These are phyloP conservation scores for Penicillium canariense DNA, from an alignment of 495 filamentous ascomycete species.

Conservation along the genomic window DNA sequence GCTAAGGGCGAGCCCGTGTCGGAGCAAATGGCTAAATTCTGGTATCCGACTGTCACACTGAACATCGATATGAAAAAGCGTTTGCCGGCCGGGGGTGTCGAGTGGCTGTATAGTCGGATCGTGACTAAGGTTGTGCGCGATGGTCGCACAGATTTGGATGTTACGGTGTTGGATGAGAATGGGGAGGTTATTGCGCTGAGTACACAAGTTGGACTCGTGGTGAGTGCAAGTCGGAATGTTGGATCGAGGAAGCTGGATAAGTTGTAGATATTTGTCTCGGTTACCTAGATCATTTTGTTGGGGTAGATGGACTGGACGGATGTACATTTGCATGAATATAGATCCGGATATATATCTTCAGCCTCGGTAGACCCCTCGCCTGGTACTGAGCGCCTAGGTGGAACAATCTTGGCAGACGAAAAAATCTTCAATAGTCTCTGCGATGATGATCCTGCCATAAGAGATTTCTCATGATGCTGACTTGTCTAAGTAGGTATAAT, in stretches of 20 bases:
- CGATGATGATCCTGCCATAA: no score
- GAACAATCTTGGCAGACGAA: no score
- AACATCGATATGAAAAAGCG: conserved; percentile 65
- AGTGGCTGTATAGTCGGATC: conserved; percentile 64
- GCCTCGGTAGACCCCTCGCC: no score
- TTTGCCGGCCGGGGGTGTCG: conserved; percentile 55
- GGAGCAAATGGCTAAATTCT: conserved; percentile 43
- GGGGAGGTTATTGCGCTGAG: conserved; percentile 60
- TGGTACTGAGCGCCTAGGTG: no score
- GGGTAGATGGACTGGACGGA: neutral
- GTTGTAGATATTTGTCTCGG: conserved; percentile 23
- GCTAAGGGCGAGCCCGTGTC: conserved; percentile 14
- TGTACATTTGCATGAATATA: neutral
- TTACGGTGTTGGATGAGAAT: conserved; percentile 56
- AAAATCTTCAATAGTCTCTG: no score
- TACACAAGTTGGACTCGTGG: conserved; percentile 60
- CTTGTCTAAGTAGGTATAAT: no score
- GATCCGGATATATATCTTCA: neutral
- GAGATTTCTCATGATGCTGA: no score
- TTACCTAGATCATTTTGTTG: conserved; percentile 11
- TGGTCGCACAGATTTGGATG: conserved; percentile 64
- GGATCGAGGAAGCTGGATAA: conserved; percentile 34
- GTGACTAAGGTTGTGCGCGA: conserved; percentile 56
- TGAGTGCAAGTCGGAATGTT: conserved; percentile 54
- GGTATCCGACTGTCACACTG: conserved; percentile 78